A percentile compares a stretch with the other conserved stretches of the same genome.
phyloP scores from a whole-genome alignment of 2,329 filamentous ascomycete species.

The Fusarium austroafricanum region DNA sequence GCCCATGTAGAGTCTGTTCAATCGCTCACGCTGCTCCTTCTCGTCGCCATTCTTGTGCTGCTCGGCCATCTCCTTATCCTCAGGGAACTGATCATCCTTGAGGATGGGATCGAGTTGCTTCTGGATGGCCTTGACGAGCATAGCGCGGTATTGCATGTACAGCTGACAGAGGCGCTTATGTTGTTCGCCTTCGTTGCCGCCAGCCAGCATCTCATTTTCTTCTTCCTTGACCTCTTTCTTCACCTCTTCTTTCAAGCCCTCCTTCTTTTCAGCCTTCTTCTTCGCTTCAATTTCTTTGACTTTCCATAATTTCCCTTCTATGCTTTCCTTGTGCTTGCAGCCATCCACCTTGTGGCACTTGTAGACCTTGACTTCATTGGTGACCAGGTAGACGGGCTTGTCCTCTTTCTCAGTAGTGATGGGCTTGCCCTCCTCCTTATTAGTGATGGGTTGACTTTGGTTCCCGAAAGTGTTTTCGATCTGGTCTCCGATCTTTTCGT shows the following conservation, averaged over 20 bases:
- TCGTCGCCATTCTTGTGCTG: slow-evolving; percentile 8
- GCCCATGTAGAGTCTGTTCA: slow-evolving; percentile 9
- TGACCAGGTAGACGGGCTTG: not conserved
- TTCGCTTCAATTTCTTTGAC: not conserved
- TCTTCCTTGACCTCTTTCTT: not conserved
- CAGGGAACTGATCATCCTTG: not conserved
- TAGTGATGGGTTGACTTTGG: not conserved
- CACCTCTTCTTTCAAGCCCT: not conserved
- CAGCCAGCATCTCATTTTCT: not conserved
- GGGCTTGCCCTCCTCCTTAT: not conserved
- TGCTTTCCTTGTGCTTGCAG: not conserved
- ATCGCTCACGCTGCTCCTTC: slow-evolving; percentile 11
- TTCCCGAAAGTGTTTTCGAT: not conserved
- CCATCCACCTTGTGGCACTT: not conserved
- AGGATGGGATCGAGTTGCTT: slow-evolving; percentile 27
- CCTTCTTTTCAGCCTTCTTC: not conserved
- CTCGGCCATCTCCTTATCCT: not conserved
- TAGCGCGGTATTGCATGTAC: slow-evolving; percentile 33
- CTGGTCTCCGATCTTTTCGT: slow-evolving; percentile 3
- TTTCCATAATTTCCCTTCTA: not conserved
- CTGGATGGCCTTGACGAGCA: slow-evolving; percentile 19
- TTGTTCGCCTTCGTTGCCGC: slow-evolving; percentile 10
- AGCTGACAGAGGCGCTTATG: slow-evolving; percentile 10
- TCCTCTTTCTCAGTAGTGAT: not conserved
- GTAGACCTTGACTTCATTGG: slow-evolving; percentile 1